These are phyloP conservation scores for Ogataea populi-albae DNA, from an alignment of 805 yeast species.

Conservation along the genomic window DNA sequence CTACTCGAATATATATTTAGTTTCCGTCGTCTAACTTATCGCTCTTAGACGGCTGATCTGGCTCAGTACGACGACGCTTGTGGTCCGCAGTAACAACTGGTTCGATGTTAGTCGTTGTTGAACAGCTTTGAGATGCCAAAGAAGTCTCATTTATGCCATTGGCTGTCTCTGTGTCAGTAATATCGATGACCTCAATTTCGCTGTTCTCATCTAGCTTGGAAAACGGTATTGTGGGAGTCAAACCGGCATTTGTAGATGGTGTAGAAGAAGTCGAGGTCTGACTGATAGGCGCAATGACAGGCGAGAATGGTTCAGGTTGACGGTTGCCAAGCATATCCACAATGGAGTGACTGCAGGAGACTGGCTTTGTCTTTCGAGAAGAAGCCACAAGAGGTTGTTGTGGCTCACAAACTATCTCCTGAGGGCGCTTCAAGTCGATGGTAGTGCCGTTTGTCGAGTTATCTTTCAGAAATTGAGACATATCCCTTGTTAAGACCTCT, in stretches of 20 bases:
- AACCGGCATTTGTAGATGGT: conserved; percentile 8
- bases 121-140: no score
- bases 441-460: conserved; percentile 10
- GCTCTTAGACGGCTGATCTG: no score
- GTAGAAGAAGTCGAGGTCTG: conserved; percentile 12
- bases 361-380: conserved; percentile 2
- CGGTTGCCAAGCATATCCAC: conserved; percentile 11
- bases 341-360: conserved; percentile 10
- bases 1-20: no score
- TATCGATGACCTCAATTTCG: conserved; percentile 20
- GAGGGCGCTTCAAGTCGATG: not conserved
- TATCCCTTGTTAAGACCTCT: conserved; percentile 32
- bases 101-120: no score
- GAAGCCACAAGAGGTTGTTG: not conserved
- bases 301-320: conserved; percentile 2
- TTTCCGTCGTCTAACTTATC: no score
- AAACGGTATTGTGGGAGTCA: conserved; percentile 15
- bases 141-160: no score
- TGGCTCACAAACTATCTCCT: not conserved
- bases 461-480: conserved; percentile 15
- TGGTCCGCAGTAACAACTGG: no score
- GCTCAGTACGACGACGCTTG: no score
- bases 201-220: conserved; percentile 6
- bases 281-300: conserved; percentile 8
- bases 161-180: conserved; percentile 16